Evolutionary conservation across 805 yeast species (phyloP).

Genomic region (Komagataella mondaviorum): DNA sequence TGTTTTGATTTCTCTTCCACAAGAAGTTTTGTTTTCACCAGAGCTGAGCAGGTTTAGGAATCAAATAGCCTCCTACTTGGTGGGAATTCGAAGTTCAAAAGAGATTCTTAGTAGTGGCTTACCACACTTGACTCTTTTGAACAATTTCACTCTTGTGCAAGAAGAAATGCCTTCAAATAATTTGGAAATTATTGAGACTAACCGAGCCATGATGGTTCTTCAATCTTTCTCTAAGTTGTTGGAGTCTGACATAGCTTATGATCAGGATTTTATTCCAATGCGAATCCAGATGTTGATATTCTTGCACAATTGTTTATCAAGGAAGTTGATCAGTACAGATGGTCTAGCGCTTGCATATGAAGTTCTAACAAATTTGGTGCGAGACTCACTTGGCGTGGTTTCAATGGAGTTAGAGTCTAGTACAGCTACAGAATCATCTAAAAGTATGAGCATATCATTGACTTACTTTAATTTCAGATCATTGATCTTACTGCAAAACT

Average conservation of each 20-base stretch:
- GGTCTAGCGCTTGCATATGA: constrained; percentile 15
- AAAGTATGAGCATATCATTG: constrained; percentile 21
- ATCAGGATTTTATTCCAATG: constrained; percentile 32
- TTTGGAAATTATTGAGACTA: constrained; percentile 40
- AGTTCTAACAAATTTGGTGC: constrained; percentile 22
- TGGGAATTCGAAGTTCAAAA: constrained; percentile 31
- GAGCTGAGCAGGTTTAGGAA: constrained; percentile 50
- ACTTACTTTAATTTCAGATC: constrained; percentile 32
- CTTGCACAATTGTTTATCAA: constrained; percentile 8
- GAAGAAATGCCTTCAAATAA: constrained; percentile 11
- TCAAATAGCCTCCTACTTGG: constrained; percentile 45
- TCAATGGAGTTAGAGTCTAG: constrained; percentile 13
- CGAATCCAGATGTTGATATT: constrained; percentile 34
- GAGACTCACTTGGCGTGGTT: constrained; percentile 30
- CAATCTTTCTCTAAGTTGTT: constrained; percentile 42
- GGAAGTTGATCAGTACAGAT: constrained; percentile 10
- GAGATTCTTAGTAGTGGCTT: constrained; percentile 31
- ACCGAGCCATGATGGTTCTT: constrained; percentile 50
- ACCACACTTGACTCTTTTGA: constrained; percentile 31
- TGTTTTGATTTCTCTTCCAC: neutral
- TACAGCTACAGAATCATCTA: constrained; percentile 10
- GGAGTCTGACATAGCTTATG: constrained; percentile 49
- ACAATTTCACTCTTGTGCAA: constrained; percentile 24
- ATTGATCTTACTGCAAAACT: constrained; percentile 17
- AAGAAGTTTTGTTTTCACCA: constrained; percentile 30